Conservation (phyloP, 257 asterid species). For the Solanum virginianum region DNA sequence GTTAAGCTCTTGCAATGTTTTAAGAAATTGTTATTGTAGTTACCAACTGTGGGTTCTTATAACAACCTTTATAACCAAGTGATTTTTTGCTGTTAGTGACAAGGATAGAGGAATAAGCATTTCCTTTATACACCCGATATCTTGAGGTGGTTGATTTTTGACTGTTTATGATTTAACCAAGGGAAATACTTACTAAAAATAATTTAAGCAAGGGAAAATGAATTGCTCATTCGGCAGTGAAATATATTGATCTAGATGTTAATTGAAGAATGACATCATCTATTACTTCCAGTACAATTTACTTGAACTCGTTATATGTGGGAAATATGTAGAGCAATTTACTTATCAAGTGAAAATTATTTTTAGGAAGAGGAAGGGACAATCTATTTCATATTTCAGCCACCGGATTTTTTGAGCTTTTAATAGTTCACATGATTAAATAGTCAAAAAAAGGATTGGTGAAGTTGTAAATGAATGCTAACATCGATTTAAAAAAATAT, state of each 20-base stretch:
- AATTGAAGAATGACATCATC: background rate
- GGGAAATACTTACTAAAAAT: background rate
- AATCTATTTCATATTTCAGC: background rate
- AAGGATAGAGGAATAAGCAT: background rate
- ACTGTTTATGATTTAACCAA: background rate
- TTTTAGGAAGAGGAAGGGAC: background rate
- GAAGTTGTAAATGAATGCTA: background rate
- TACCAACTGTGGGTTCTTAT: background rate
- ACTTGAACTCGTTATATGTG: background rate
- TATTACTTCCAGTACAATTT: background rate
- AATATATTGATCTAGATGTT: background rate
- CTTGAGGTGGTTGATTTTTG: constrained; percentile 5
- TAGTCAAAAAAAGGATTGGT: background rate
- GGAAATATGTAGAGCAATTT: background rate
- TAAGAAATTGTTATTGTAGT: background rate
- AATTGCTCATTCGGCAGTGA: background rate
- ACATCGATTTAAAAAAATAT: background rate
- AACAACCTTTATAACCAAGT: background rate
- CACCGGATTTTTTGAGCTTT: background rate
- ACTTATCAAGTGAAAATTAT: background rate
- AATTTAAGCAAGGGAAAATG: background rate
- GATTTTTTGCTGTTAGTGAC: background rate
- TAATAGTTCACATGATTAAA: background rate
- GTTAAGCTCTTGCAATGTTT: background rate
- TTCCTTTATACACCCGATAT: background rate